Evolutionary conservation across 768 basidiomycete species (phyloP).

Genomic region (Xerocomellus intermedius): DNA sequence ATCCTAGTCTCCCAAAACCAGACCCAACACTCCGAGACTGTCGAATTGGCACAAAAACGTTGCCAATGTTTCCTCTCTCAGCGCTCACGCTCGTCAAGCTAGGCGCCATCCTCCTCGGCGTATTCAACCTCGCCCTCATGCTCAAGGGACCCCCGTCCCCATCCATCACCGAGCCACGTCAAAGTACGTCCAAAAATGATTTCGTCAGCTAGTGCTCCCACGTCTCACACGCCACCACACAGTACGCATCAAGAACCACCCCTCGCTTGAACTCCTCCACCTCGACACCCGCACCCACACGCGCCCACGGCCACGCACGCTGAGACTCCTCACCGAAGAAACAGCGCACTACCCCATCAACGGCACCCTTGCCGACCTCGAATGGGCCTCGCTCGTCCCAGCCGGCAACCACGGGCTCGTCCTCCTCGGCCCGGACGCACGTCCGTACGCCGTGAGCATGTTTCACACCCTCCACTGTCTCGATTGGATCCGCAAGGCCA

Average conservation of each 20-base stretch:
- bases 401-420: conserved; percentile 19
- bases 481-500: conserved; percentile 33
- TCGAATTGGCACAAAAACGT: too few relatives aligned
- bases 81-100: conserved; percentile 23
- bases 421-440: conserved; percentile 11
- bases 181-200: conserved; percentile 6
- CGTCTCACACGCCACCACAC: too few relatives aligned
- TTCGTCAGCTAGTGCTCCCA: too few relatives aligned
- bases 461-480: conserved; percentile 43
- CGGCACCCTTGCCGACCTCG: conserved; percentile 23
- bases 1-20: too few relatives aligned
- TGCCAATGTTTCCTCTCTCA: background rate
- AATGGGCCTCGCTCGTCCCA: conserved; percentile 28
- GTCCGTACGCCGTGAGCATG: conserved; percentile 37
- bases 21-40: too few relatives aligned
- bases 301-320: background rate
- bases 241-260: conserved; percentile 15
- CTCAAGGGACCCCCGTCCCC: background rate
- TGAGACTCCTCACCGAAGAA: conserved; percentile 22
- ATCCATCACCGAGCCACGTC: conserved; percentile 6
- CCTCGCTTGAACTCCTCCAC: conserved; percentile 14
- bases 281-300: conserved; percentile 9
- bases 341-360: conserved; percentile 23
- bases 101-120: conserved; percentile 17
- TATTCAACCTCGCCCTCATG: conserved; percentile 15